These are phyloP conservation scores for Trichopus zeylanicus DNA, from an alignment of 116 monocot genomes.

Conservation along the genomic window DNA sequence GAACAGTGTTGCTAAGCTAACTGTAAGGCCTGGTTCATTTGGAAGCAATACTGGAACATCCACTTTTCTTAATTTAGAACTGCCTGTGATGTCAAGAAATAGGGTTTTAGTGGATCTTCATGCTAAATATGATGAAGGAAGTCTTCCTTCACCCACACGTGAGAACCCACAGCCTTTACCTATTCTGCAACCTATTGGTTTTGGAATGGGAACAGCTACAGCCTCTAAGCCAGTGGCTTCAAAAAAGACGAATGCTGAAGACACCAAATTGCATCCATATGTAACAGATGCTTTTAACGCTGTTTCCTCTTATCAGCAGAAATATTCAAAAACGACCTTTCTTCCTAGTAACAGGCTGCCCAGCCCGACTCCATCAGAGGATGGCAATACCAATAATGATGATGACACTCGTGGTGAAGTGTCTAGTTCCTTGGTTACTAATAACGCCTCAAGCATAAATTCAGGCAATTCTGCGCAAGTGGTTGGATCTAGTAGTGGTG, in stretches of 20 bases:
- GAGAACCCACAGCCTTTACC: conserved; percentile 32
- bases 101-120: conserved; percentile 78
- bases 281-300: conserved; percentile 72
- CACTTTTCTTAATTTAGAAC: conserved; percentile 30
- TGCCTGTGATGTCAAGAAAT: conserved; percentile 16
- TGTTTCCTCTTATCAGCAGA: conserved; percentile 83
- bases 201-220: conserved; percentile 5
- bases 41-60: conserved; percentile 8
- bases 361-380: conserved; percentile 96
- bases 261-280: conserved; percentile 32
- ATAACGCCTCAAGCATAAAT: conserved; percentile 8
- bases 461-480: neutral
- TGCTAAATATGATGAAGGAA: conserved; percentile 79
- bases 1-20: neutral
- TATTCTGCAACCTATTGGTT: conserved; percentile 24
- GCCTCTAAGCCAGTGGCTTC: conserved; percentile 6
- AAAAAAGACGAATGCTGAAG: conserved; percentile 10
- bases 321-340: conserved; percentile 40
- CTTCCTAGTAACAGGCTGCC: conserved; percentile 52
- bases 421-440: conserved; percentile 39
- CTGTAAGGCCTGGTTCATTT: conserved; percentile 8
- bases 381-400: conserved; percentile 30
- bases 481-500: conserved; percentile 10
- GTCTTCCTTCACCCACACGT: conserved; percentile 85
- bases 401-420: conserved; percentile 48